Evolutionary conservation across 2,329 filamentous ascomycete genomes (phyloP).

Genomic region (Colletotrichum sp.): DNA sequence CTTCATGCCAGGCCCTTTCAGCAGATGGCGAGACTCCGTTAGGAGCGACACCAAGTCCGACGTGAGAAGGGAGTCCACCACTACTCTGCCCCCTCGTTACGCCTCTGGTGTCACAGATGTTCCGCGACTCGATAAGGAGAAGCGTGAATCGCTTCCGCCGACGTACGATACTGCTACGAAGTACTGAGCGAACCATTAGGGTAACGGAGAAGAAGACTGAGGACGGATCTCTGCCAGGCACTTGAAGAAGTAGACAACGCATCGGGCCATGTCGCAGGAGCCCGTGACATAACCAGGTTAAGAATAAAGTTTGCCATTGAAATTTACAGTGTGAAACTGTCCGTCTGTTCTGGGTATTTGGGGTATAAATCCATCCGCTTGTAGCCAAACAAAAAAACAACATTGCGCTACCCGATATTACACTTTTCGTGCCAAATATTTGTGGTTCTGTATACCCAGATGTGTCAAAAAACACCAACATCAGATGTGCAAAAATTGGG

Average conservation of each 20-base stretch:
- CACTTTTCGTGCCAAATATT: background rate
- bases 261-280: background rate
- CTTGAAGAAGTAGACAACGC: background rate
- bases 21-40: background rate
- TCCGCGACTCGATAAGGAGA: background rate
- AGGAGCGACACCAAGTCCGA: background rate
- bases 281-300: background rate
- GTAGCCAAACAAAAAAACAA: background rate
- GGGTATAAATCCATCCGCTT: background rate
- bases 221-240: background rate
- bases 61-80: background rate
- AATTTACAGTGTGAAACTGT: background rate
- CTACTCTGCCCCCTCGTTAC: background rate
- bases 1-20: conserved; percentile 1
- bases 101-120: background rate
- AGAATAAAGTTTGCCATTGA: background rate
- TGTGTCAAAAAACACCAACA: background rate
- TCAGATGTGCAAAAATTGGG: background rate
- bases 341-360: background rate
- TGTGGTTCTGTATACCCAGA: background rate
- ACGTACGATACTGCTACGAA: conserved; percentile 2
- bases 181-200: background rate
- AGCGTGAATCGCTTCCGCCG: background rate
- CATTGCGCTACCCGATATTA: background rate
- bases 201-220: background rate